phyloP scores from a whole-genome alignment of 352 stramenopile species.

The Globisporangium polare region DNA sequence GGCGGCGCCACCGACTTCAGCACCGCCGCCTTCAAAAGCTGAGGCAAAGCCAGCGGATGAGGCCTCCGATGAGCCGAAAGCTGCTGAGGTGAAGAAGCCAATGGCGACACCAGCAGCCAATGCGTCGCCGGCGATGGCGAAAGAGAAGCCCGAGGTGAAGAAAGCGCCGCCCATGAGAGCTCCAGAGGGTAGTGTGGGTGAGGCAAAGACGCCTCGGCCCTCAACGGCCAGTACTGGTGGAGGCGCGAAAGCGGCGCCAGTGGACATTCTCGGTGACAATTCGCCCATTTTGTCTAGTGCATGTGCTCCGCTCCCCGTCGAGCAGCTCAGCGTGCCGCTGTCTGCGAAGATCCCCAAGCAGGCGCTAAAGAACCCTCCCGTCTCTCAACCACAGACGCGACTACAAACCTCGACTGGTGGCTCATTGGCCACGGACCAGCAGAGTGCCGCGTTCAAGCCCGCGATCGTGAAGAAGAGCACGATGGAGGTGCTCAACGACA shows the following conservation, averaged over 20 bases:
- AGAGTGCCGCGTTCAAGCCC: slow-evolving; percentile 12
- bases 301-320: slow-evolving; percentile 10
- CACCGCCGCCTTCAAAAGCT: slow-evolving; percentile 8
- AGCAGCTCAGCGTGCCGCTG: slow-evolving; percentile 14
- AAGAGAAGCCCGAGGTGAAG: slow-evolving; percentile 7
- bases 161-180: not conserved
- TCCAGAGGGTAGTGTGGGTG: not conserved
- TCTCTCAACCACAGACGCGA: not conserved
- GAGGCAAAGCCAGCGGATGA: slow-evolving; percentile 23
- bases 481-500: slow-evolving; percentile 71
- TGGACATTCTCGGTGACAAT: slow-evolving; percentile 44
- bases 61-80: not conserved
- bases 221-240: not conserved
- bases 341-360: slow-evolving; percentile 21
- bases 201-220: slow-evolving; percentile 13
- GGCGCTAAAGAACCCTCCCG: slow-evolving; percentile 8
- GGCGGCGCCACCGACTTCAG: slow-evolving; percentile 4
- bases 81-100: slow-evolving; percentile 4
- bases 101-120: not conserved
- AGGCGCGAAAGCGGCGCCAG: slow-evolving; percentile 21
- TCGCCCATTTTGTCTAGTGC: slow-evolving; percentile 22
- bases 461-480: slow-evolving; percentile 51
- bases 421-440: not conserved
- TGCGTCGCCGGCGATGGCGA: not conserved
- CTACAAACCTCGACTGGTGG: not conserved